Evolutionary conservation across 148 eudicot genomes (phyloP), one percentile per base, ranked within the genome.

Genomic region (Bassia scoparia): DNA sequence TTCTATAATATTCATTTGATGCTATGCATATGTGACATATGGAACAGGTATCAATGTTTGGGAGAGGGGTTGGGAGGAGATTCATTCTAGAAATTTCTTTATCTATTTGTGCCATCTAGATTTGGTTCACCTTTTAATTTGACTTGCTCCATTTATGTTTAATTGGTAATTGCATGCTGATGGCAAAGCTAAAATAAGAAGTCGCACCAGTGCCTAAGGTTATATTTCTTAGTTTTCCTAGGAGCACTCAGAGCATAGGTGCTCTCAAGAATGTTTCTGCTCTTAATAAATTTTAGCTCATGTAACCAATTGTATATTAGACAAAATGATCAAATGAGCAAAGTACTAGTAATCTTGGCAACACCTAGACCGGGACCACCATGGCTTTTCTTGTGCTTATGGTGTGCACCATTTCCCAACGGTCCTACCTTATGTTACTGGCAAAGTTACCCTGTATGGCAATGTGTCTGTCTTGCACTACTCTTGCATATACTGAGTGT

Each of bases 371-470:
- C 9, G 46, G 46, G 12, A 41, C 12, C 46, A 41, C 14, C 46
- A 41, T 41, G 14, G 46, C 8, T 14, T 2, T 3, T 41, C 12
- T 41, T 1, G 46, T 41, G 46, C 46, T 4, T 41, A 41, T 8
- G 46, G 8, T 41, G 14, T 4, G 46, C 46, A 41, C 12, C 6
- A 41, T 41, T 41, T 41, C 12, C n/a, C n/a, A n/a, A n/a, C n/a
- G n/a, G n/a, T n/a, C 23, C 18, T 52, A 60, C 46, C 46, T 26
- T 75, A 61, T 74, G 70, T 72, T 72, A 76, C 87, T 83, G 78
- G 82, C 84, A 83, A 75, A 65, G 62, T 69, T 69, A 9, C 61
- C 76, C 68, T 71, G 67, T 59, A 59, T 41, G 70, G 62, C 66
- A 68, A 56, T 68, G 30, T 49, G 68, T 79, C 71, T 65, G 64